Evolutionary conservation across 768 basidiomycete species (phyloP).

Genomic region (Termitomyces sp.): DNA sequence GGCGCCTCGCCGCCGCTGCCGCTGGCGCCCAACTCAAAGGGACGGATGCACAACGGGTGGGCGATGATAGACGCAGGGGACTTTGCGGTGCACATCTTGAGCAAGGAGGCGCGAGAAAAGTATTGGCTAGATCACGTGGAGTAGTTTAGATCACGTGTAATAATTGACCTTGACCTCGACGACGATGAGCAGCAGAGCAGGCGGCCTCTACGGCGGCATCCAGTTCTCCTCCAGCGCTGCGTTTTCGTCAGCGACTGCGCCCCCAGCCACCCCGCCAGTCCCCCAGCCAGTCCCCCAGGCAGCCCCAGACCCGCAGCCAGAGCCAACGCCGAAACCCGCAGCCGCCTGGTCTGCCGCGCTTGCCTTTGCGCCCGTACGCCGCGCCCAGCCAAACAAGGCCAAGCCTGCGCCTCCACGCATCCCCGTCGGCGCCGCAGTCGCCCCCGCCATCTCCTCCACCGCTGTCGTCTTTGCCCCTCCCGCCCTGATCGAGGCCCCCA

Average conservation of each 20-base stretch:
- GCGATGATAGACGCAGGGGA: slow-evolving; percentile 79
- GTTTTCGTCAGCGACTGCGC: slow-evolving; percentile 37
- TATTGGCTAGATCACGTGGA: slow-evolving; percentile 45
- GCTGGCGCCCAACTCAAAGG: slow-evolving; percentile 60
- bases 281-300: slow-evolving; percentile 20
- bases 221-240: slow-evolving; percentile 72
- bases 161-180: neutral
- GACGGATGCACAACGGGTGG: slow-evolving; percentile 66
- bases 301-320: slow-evolving; percentile 19
- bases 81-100: slow-evolving; percentile 76
- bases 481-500: slow-evolving; percentile 39
- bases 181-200: slow-evolving; percentile 70
- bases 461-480: slow-evolving; percentile 74
- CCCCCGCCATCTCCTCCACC: slow-evolving; percentile 35
- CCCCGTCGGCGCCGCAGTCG: slow-evolving; percentile 59
- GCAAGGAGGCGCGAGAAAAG: slow-evolving; percentile 57
- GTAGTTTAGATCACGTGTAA: slow-evolving; percentile 14
- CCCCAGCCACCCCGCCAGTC: slow-evolving; percentile 16
- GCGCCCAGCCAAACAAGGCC: slow-evolving; percentile 50
- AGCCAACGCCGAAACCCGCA: slow-evolving; percentile 38
- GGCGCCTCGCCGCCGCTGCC: slow-evolving; percentile 50
- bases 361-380: slow-evolving; percentile 81
- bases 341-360: slow-evolving; percentile 84
- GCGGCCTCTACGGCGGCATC: slow-evolving; percentile 83
- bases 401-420: slow-evolving; percentile 50